Evolutionary conservation across 306 rosid genomes (phyloP).

Genomic region (Canavalia ensiformis): DNA sequence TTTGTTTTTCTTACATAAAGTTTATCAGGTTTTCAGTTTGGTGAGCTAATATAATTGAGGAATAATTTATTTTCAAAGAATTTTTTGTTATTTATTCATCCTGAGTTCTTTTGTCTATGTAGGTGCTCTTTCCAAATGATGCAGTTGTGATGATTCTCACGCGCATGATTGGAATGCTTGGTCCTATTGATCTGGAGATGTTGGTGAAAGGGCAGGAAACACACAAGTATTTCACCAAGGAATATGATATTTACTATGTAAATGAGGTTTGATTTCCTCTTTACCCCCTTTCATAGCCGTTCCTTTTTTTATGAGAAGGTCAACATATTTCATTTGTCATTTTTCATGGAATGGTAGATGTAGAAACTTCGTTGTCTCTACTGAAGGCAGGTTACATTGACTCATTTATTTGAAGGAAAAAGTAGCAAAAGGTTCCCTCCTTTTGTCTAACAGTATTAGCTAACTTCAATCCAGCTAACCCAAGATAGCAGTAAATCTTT

Average conservation of each 20-base stretch:
- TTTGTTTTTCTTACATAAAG: slow-evolving; percentile 2
- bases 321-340: not conserved
- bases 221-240: slow-evolving; percentile 91
- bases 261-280: slow-evolving; percentile 78
- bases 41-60: slow-evolving; percentile 6
- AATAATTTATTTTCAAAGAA: slow-evolving; percentile 8
- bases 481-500: not conserved
- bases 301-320: not conserved
- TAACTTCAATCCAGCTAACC: slow-evolving; percentile 16
- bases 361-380: not conserved
- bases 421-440: slow-evolving; percentile 2
- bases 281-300: not conserved
- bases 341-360: not conserved
- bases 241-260: slow-evolving; percentile 77
- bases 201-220: slow-evolving; percentile 83
- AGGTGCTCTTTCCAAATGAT: slow-evolving; percentile 95
- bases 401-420: slow-evolving; percentile 3
- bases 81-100: slow-evolving; percentile 25
- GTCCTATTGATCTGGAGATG: slow-evolving; percentile 90
- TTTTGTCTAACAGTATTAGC: slow-evolving; percentile 28
- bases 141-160: slow-evolving; percentile 82
- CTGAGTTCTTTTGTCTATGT: slow-evolving; percentile 30
- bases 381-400: not conserved
- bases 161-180: slow-evolving; percentile 86
- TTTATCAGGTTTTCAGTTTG: not conserved